Evolutionary conservation across 139 green algal species (phyloP).

Genomic region (Chlorella sp.): DNA sequence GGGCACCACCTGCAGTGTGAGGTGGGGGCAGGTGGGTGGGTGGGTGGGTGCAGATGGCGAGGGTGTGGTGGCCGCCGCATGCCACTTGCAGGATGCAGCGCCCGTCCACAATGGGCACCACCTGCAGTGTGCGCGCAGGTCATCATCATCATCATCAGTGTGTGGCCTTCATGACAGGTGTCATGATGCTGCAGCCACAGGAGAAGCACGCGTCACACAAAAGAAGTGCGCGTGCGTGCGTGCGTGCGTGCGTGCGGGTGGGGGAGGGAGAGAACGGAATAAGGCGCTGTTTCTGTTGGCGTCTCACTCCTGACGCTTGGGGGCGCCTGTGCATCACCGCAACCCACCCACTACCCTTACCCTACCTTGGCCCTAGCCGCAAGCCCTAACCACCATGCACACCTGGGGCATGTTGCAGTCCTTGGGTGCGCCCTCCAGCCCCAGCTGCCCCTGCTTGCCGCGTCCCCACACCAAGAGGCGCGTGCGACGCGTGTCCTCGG

Average conservation of each 20-base stretch:
- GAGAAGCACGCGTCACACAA: background rate
- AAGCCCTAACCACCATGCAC: too few species aligned
- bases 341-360: too few species aligned
- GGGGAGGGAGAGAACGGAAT: background rate
- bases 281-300: conserved; percentile 8
- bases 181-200: too few species aligned
- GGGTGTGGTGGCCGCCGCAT: conserved; percentile 50
- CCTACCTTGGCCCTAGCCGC: too few species aligned
- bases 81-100: conserved; percentile 48
- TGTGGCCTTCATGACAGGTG: too few species aligned
- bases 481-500: conserved; percentile 16
- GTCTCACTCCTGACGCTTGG: too few species aligned
- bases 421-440: conserved; percentile 20
- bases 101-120: conserved; percentile 26
- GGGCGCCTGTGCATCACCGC: too few species aligned
- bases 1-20: conserved; percentile 16
- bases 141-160: too few species aligned
- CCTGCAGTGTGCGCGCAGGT: too few species aligned
- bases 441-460: conserved; percentile 69
- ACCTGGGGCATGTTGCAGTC: conserved; percentile 46
- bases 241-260: background rate
- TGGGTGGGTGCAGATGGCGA: conserved; percentile 65
- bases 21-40: background rate
- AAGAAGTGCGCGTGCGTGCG: too few species aligned
- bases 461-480: conserved; percentile 66